phyloP scores from a whole-genome alignment of 768 basidiomycete species.

The Leccinum longicurvipes region DNA sequence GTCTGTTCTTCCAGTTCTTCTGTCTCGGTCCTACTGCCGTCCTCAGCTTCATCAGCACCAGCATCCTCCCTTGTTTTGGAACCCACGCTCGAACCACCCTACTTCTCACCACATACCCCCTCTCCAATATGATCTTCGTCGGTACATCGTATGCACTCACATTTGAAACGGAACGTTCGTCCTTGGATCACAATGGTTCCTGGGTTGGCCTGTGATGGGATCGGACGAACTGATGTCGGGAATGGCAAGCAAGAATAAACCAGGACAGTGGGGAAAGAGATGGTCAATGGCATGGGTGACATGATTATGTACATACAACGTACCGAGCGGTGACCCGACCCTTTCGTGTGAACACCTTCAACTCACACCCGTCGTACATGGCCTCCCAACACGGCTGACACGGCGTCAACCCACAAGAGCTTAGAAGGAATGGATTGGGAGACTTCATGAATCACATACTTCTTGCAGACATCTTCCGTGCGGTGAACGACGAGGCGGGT shows the following conservation, averaged over 20 bases:
- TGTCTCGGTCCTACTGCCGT: neutral
- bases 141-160: slow-evolving; percentile 61
- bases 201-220: slow-evolving; percentile 74
- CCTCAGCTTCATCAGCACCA: neutral
- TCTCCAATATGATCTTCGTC: slow-evolving; percentile 54
- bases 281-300: neutral
- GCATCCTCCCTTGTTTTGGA: neutral
- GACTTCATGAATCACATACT: slow-evolving; percentile 68
- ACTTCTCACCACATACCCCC: slow-evolving; percentile 49
- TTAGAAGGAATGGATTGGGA: slow-evolving; percentile 44
- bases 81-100: neutral
- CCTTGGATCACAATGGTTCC: slow-evolving; percentile 76
- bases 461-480: slow-evolving; percentile 55
- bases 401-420: slow-evolving; percentile 67
- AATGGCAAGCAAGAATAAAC: neutral
- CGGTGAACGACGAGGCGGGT: slow-evolving; percentile 27
- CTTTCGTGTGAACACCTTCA: slow-evolving; percentile 63
- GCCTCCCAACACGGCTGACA: slow-evolving; percentile 81
- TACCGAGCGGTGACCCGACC: slow-evolving; percentile 65
- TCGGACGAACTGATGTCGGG: slow-evolving; percentile 47
- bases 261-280: neutral
- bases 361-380: slow-evolving; percentile 78
- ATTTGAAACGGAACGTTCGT: slow-evolving; percentile 77
- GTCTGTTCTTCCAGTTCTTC: slow-evolving; percentile 9
- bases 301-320: slow-evolving; percentile 12